Percentiles rank a stretch among this genome's conserved stretches.
Evolutionary conservation across 2,329 filamentous ascomycete genomes (phyloP).

Genomic region (Calonectria naviculata): DNA sequence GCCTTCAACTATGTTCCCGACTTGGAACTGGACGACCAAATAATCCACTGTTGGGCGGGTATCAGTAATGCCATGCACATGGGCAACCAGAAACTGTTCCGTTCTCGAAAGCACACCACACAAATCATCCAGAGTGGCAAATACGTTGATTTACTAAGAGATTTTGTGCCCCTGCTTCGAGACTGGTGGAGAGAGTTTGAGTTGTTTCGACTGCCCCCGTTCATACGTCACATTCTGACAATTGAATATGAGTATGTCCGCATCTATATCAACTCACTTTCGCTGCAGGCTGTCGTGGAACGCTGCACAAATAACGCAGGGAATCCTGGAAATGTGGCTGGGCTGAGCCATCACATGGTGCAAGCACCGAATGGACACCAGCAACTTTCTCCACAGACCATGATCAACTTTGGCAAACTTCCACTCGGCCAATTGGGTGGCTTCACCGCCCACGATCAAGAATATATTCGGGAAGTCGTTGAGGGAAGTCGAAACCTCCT

Average conservation of each 20-base stretch:
- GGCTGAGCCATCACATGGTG: constrained; percentile 47
- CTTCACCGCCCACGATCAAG: constrained; percentile 74
- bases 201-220: constrained; percentile 74
- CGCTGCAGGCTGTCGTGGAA: constrained; percentile 94
- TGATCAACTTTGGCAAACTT: constrained; percentile 73
- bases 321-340: constrained; percentile 64
- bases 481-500: constrained; percentile 83
- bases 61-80: constrained; percentile 93
- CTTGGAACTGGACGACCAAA: constrained; percentile 74
- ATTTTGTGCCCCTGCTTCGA: constrained; percentile 81
- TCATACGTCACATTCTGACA: constrained; percentile 79
- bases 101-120: constrained; percentile 87
- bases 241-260: constrained; percentile 98
- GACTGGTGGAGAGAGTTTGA: constrained; percentile 89
- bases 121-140: constrained; percentile 87
- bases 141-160: constrained; percentile 83
- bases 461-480: constrained; percentile 81
- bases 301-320: constrained; percentile 80
- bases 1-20: constrained; percentile 75
- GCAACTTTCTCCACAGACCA: constrained; percentile 70
- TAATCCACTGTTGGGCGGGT: constrained; percentile 90
- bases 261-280: constrained; percentile 94
- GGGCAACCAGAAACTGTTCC: constrained; percentile 89
- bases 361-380: constrained; percentile 42
- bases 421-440: constrained; percentile 73